Conservation (phyloP, 1,139 yeast species). For the Kodamaea derodonti region DNA sequence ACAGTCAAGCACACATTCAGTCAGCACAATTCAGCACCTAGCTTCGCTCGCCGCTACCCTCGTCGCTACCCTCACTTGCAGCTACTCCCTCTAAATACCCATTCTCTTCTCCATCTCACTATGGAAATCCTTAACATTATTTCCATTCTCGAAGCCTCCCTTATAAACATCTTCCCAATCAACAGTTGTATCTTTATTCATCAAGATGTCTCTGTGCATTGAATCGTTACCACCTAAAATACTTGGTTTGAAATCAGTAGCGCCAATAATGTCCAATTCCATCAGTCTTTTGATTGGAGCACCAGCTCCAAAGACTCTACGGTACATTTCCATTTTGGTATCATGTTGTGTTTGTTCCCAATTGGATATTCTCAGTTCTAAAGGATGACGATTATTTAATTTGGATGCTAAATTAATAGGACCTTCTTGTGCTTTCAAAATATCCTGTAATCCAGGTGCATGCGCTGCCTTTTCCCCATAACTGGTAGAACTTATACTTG, state of each 20-base stretch:
- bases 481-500: conserved; percentile 43
- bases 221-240: conserved; percentile 52
- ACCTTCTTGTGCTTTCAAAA: conserved; percentile 54
- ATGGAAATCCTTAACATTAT: conserved; percentile 53
- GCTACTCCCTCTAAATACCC: conserved; percentile 39
- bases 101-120: conserved; percentile 52
- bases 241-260: conserved; percentile 70
- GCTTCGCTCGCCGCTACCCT: too few species aligned
- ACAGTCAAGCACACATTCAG: too few species aligned
- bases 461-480: conserved; percentile 54
- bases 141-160: conserved; percentile 43
- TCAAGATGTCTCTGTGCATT: conserved; percentile 72
- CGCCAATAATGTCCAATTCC: conserved; percentile 74
- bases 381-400: conserved; percentile 82
- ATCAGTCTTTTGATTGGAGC: conserved; percentile 89
- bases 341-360: conserved; percentile 82
- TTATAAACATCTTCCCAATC: conserved; percentile 95
- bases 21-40: too few species aligned
- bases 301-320: conserved; percentile 87
- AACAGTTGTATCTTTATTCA: conserved; percentile 67
- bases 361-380: conserved; percentile 65
- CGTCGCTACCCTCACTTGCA: too few species aligned
- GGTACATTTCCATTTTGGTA: conserved; percentile 69
- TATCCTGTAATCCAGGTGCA: conserved; percentile 61
- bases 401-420: conserved; percentile 62